Evolutionary conservation across 805 yeast genomes (phyloP), one percentile per base, ranked within the genome.

Genomic region (Suhomyces pyralidae): DNA sequence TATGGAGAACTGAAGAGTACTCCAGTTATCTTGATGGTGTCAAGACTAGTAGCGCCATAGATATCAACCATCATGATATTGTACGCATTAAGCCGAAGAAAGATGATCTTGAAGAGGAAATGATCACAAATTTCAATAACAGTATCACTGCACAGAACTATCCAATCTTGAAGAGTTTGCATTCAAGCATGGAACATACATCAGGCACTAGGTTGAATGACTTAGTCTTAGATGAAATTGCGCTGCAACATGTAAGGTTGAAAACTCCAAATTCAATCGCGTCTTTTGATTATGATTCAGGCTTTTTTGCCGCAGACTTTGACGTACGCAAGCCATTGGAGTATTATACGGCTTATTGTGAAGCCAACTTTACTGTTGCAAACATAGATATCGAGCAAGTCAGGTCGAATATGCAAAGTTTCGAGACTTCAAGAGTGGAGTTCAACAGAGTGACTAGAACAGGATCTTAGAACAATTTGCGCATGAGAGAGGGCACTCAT

Each of bases 281-380:
- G 12, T 45, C 50, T 7, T 68, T 68, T 48, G 58, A 65, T 44
- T 63, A 59, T 48, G 49, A 58, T 2, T 47, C 55, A 4, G 74
- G 74, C 2, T 48, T 67, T n/a, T 63, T 62, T 45, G 55, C 55
- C 12, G 58, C 58, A 22, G 77, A 71, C 45, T 71, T 63, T 50
- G 62, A 68, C 53, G 66, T 70, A 1, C 34, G 36, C 4, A 44
- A 53, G 14, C 47, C 57, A 14, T 40, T 62, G n/a, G 38, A 42
- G 6, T 43, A 47, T 24, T 56, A 55, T 30, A 50, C 38, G 12
- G 28, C 42, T 10, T 46, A 55, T 22, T 50, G 52, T 28, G 45
- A 53, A 40, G 36, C 48, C 1, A 43, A 50, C 8, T 64, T 58
- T 55, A 49, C 48, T 9, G 34, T 48, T 2, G 45, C 53, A 24